Base-by-base conservation (phyloP, 192 early-diverging fungal genomes). In the Gryganskiella cystojenkinii region DNA sequence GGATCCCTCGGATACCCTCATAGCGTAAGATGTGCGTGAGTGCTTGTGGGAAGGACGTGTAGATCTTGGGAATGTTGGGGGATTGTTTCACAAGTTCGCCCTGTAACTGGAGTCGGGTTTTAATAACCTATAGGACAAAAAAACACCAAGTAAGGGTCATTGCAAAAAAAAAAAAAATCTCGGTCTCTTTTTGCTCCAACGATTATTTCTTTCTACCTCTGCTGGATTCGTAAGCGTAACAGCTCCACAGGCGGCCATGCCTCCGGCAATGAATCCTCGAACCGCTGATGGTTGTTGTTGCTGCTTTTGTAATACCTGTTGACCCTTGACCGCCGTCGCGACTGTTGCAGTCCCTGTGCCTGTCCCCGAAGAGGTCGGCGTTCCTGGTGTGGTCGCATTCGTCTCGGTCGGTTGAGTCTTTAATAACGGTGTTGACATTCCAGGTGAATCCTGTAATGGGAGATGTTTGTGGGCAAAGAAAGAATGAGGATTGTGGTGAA, bases 151-250 rank as follows among this genome's bases (percentile, higher is more conserved):
- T 10, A 6, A 20, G 5, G n/a, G n/a, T 40, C 35, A 34, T 22
- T 56, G 55, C 22, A 28, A 53, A 28, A 3, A 30, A 53, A 53
- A 27, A 30, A 2, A 25, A 54, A 3, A 4, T 15, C 14, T 31
- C 15, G 14, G n/a, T n/a, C n/a, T n/a, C n/a, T n/a, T n/a, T n/a
- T n/a, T n/a, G n/a, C n/a, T n/a, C n/a, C n/a, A n/a, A n/a, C n/a
- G n/a, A n/a, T n/a, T n/a, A n/a, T n/a, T n/a, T n/a, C n/a, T n/a
- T n/a, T n/a, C n/a, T 80, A 93, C 93, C 87, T 97, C 94, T 79
- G 91, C 89, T 1, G 95, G 95, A 83, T 98, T 98, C 20, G 94
- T 95, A 58, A 98, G 91, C 7, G 96, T 98, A 25, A 95, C 96
- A 13, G 96, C 93, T 8, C 89, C 88, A 69, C 93, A 95, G 25